These are phyloP conservation scores for Nicotiana undulata DNA, from an alignment of 257 asterid genomes.

Conservation along the genomic window DNA sequence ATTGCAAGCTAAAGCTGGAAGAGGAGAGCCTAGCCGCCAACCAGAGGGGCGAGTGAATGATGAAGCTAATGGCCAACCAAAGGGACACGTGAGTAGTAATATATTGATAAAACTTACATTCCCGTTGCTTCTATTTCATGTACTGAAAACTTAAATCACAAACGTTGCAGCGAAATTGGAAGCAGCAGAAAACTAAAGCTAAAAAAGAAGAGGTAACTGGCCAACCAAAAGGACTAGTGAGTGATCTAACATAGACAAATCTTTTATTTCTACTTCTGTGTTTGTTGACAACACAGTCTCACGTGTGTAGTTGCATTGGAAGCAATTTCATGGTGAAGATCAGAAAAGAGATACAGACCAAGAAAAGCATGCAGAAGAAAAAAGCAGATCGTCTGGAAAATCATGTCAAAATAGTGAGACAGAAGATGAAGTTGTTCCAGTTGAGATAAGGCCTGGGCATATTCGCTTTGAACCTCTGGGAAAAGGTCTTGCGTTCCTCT, in stretches of 20 bases:
- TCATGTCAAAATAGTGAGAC: conserved; percentile 27
- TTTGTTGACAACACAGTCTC: background rate
- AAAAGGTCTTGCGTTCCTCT: conserved; percentile 39
- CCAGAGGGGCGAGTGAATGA: conserved; percentile 32
- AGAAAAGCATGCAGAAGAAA: conserved; percentile 22
- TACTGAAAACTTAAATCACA: conserved; percentile 16
- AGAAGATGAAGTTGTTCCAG: conserved; percentile 65
- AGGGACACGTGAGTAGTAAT: conserved; percentile 10
- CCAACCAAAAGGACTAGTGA: conserved; percentile 35
- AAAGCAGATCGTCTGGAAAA: conserved; percentile 16
- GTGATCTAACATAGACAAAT: conserved; percentile 16
- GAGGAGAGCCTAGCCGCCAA: conserved; percentile 27
- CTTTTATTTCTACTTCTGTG: conserved; percentile 2
- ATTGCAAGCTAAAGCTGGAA: conserved; percentile 45
- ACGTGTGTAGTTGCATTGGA: conserved; percentile 62
- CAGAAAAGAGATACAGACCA: conserved; percentile 25
- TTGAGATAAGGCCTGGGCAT: conserved; percentile 83
- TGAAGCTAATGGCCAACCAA: background rate
- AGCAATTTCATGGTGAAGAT: conserved; percentile 38
- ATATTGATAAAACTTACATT: conserved; percentile 1
- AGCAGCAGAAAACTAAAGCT: conserved; percentile 48
- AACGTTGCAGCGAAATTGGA: conserved; percentile 60
- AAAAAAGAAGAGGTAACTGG: conserved; percentile 27
- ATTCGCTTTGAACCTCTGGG: conserved; percentile 85
- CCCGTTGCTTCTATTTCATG: background rate